These are phyloP conservation scores for Daldinia eschscholtzii DNA, from an alignment of 2,329 filamentous ascomycete species.

Conservation along the genomic window DNA sequence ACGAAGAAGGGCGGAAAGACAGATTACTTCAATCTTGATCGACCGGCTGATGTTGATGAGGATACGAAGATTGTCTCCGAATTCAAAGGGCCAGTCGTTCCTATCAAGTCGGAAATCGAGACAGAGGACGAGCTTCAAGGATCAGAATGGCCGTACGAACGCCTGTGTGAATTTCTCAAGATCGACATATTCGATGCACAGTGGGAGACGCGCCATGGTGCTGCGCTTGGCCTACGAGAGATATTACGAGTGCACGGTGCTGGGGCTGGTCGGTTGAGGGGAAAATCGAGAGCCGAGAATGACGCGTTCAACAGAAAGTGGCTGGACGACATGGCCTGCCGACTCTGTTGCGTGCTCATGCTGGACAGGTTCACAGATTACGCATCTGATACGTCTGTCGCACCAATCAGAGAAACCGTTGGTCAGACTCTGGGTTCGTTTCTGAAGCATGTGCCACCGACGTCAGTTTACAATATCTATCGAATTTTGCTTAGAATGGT, in stretches of 20 bases:
- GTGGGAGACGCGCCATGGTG: conserved; percentile 97
- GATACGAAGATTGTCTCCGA: conserved; percentile 93
- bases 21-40: conserved; percentile 93
- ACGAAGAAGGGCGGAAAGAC: conserved; percentile 72
- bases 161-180: conserved; percentile 92
- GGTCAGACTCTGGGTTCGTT: conserved; percentile 93
- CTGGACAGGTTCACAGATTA: conserved; percentile 98
- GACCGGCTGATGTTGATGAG: conserved; percentile 82
- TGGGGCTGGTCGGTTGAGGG: conserved; percentile 83
- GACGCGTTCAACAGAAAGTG: conserved; percentile 83
- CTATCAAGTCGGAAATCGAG: conserved; percentile 89
- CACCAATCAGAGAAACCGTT: conserved; percentile 93
- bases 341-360: conserved; percentile 95
- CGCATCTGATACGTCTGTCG: conserved; percentile 96
- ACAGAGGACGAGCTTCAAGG: conserved; percentile 82
- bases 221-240: conserved; percentile 93
- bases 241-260: conserved; percentile 90
- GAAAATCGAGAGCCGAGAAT: conserved; percentile 80
- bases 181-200: conserved; percentile 92
- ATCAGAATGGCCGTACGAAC: conserved; percentile 92
- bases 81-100: conserved; percentile 86
- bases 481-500: conserved; percentile 88
- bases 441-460: conserved; percentile 82
- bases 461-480: conserved; percentile 87
- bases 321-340: conserved; percentile 95